A percentile compares a stretch with the other conserved stretches of the same genome.
These are phyloP conservation scores for Hypericum perforatum DNA, from an alignment of 345 rosid species.

Conservation along the genomic window DNA sequence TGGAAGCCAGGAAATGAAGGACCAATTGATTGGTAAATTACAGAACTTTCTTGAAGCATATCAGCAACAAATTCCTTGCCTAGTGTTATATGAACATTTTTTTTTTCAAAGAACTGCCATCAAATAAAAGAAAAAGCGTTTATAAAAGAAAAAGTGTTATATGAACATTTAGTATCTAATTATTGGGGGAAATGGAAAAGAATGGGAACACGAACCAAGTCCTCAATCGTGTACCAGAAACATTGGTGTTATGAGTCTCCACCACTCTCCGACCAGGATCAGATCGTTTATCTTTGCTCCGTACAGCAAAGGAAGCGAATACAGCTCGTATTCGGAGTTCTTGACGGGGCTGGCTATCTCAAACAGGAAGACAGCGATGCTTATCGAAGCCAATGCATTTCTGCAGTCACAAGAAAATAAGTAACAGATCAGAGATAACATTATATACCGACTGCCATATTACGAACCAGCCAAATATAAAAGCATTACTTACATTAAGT, in stretches of 20 bases:
- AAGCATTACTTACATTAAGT: slow-evolving; percentile 38
- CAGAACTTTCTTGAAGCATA: no score
- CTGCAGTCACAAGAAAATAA: slow-evolving; percentile 32
- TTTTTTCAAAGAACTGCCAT: no score
- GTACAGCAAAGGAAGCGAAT: slow-evolving; percentile 59
- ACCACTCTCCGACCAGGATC: slow-evolving; percentile 88
- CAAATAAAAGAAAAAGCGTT: no score
- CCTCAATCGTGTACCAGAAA: slow-evolving; percentile 97
- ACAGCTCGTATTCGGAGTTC: slow-evolving; percentile 49
- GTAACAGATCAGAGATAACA: slow-evolving; percentile 1
- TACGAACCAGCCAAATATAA: neutral
- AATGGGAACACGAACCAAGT: slow-evolving; percentile 69
- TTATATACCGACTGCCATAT: neutral
- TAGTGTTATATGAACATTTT: no score
- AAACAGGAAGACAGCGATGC: slow-evolving; percentile 70
- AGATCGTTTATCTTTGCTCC: slow-evolving; percentile 86
- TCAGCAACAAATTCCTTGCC: no score
- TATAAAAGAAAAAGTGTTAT: no score
- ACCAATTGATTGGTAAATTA: no score
- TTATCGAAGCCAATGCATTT: slow-evolving; percentile 54
- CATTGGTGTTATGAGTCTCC: slow-evolving; percentile 95
- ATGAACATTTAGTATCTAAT: no score
- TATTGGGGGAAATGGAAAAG: slow-evolving; percentile 20
- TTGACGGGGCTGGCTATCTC: slow-evolving; percentile 72
- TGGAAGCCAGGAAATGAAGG: no score